Evolutionary conservation across 1,139 yeast species (phyloP).

Genomic region (Yamadazyma taylorii): DNA sequence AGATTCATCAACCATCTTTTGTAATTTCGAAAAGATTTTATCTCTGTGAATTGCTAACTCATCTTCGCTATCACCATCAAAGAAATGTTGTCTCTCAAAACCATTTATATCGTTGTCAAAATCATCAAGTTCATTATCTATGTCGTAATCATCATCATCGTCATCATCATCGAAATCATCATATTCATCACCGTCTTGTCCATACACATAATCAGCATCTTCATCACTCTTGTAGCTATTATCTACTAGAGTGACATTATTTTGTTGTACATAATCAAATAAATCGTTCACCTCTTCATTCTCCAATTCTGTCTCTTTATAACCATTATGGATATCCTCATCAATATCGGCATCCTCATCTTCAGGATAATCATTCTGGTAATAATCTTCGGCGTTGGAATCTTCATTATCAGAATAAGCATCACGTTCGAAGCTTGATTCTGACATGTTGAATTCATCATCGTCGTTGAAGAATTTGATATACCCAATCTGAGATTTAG

Average conservation of each 20-base stretch:
- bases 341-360: slow-evolving; percentile 70
- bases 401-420: slow-evolving; percentile 42
- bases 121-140: slow-evolving; percentile 18
- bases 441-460: slow-evolving; percentile 26
- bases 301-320: slow-evolving; percentile 19
- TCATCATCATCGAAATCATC: slow-evolving; percentile 16
- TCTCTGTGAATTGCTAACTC: slow-evolving; percentile 66
- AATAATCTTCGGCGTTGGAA: slow-evolving; percentile 78
- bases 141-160: slow-evolving; percentile 25
- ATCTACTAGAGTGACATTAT: slow-evolving; percentile 24
- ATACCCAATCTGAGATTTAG: slow-evolving; percentile 60
- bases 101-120: slow-evolving; percentile 19
- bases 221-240: slow-evolving; percentile 24
- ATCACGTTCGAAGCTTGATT: slow-evolving; percentile 48
- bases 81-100: slow-evolving; percentile 24
- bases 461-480: slow-evolving; percentile 68
- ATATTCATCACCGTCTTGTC: slow-evolving; percentile 23
- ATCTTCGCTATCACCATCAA: slow-evolving; percentile 54
- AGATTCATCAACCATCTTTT: slow-evolving; percentile 41
- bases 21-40: slow-evolving; percentile 55
- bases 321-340: slow-evolving; percentile 27
- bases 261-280: slow-evolving; percentile 19
- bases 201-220: slow-evolving; percentile 17
- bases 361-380: slow-evolving; percentile 92
- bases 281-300: slow-evolving; percentile 26